Percentiles rank a stretch among this genome's conserved stretches.
Evolutionary conservation across 106 monocot species (phyloP).

Genomic region (Xerophyta viscosa): DNA sequence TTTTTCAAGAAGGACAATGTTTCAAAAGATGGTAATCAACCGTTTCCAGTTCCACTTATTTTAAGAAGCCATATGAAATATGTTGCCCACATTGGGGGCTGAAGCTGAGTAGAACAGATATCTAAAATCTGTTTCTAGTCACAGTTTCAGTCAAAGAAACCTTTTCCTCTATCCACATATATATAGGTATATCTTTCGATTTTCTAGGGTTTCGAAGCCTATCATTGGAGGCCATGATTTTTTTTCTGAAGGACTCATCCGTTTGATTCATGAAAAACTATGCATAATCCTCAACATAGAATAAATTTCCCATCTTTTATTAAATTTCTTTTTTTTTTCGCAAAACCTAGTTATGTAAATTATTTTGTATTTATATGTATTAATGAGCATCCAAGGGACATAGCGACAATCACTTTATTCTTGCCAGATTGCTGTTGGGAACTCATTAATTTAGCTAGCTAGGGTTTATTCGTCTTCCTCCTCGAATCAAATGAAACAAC

Average conservation of each 20-base stretch:
- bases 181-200: slow-evolving; percentile 1
- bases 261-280: no score
- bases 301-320: no score
- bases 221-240: slow-evolving; percentile 7
- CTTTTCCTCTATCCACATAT: background rate
- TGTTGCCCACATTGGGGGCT: slow-evolving; percentile 8
- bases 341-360: no score
- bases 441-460: background rate
- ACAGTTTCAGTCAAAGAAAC: no score
- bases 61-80: background rate
- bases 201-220: slow-evolving; percentile 18
- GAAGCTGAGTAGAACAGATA: slow-evolving; percentile 1
- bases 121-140: background rate
- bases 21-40: no score
- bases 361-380: no score
- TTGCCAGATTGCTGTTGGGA: background rate
- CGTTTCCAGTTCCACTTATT: no score
- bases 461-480: background rate
- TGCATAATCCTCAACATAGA: background rate
- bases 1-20: no score
- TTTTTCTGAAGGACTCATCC: no score
- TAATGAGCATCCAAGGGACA: no score
- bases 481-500: background rate
- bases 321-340: no score
- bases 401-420: background rate